Evolutionary conservation across 371 early-diverging fungal species (phyloP).

Genomic region (Capniomyces stellatus): DNA sequence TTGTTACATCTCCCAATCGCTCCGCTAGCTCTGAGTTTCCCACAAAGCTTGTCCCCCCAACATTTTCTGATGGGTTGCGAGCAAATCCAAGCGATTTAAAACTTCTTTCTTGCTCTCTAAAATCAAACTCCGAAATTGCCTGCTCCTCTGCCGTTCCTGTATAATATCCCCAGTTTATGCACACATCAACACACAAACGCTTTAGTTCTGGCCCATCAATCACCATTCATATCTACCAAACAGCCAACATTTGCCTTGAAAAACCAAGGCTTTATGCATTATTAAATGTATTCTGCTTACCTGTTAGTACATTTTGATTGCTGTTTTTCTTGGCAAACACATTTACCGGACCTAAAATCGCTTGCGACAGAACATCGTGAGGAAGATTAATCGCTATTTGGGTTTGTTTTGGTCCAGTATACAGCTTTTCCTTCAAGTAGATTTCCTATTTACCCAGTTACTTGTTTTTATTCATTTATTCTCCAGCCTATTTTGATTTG

Average conservation of each 20-base stretch:
- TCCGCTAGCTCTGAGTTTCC: constrained; percentile 42
- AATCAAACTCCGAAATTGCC: constrained; percentile 51
- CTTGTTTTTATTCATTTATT: constrained; percentile 13
- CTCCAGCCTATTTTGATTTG: background rate
- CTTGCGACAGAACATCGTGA: constrained; percentile 47
- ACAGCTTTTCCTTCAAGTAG: constrained; percentile 24
- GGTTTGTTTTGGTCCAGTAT: constrained; percentile 41
- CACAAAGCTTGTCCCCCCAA: constrained; percentile 42
- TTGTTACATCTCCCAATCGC: constrained; percentile 26
- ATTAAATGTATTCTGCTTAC: no score
- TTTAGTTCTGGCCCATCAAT: no score
- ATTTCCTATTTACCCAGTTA: constrained; percentile 24
- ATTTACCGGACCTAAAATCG: constrained; percentile 57
- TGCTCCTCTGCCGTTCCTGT: constrained; percentile 42
- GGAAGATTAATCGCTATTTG: constrained; percentile 58
- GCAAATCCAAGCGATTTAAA: constrained; percentile 71
- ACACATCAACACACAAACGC: background rate
- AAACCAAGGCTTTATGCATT: no score
- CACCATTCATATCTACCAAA: background rate
- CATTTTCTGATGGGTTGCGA: constrained; percentile 52
- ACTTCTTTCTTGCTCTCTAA: constrained; percentile 59
- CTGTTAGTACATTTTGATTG: constrained; percentile 47
- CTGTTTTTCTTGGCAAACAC: constrained; percentile 34
- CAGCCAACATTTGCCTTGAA: background rate
- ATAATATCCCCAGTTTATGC: background rate